Base-by-base conservation (phyloP, 2,329 filamentous ascomycete genomes). In the Pseudocercospora cruenta region DNA sequence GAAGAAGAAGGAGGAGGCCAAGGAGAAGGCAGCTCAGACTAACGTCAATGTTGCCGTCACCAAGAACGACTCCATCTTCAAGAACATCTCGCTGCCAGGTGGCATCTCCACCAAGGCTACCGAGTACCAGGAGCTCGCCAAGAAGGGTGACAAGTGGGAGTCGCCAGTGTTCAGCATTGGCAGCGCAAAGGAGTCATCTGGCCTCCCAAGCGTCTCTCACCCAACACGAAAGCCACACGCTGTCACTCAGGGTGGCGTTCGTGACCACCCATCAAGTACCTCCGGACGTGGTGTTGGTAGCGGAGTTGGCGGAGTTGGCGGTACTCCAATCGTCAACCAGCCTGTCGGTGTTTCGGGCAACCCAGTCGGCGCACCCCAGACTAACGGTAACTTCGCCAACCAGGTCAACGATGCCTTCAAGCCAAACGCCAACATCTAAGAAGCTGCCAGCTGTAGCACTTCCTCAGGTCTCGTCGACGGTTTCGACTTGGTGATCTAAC, bases 61-160 rank as follows among this genome's bases (percentile, higher is more conserved):
- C 47, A 88, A 93, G 81, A 87, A 97, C 72, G 92, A 97, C 76
- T 94, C 91, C 70, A 92, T 98, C 70, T 97, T 99, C 89, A 91
- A 92, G 75, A 84, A 94, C 77, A 90, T 99, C 76, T 86, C 89
- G 64, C 85, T 99, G 5, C 93, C 94, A 26, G 91, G 91, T 33
- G 94, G 93, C 63, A 94, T 97, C 78, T 95, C 91, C 72, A 90
- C 88, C 82, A 97, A 97, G 87, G 94, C 94, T 9, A 96, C 92
- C 24, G 93, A 97, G 80, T 98, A 96, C 86, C 92, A 89, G 82
- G 88, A 97, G 22, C 85, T 97, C 65, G 92, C 94, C 8, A 84
- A 84, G 71, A 93, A 95, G 87, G 95, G 95, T 60, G 91, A 97
- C 63, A 90, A 89, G 79, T 99, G 95, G 95, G 91, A 97, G 84